Base-by-base conservation (phyloP, 192 early-diverging fungal species). In the Glomus cerebriforme region DNA sequence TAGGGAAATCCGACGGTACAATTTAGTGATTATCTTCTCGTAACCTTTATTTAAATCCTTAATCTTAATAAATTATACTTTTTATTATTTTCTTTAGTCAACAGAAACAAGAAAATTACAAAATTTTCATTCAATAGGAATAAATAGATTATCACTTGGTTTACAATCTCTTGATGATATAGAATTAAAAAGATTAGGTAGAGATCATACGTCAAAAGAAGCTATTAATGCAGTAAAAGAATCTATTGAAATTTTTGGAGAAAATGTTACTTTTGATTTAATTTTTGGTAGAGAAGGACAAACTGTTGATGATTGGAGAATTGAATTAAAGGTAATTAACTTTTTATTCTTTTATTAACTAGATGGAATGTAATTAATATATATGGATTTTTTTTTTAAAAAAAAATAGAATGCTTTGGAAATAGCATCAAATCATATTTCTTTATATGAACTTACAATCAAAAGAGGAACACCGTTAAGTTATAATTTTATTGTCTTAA, bases 1-100 rank as follows among this genome's bases (percentile, higher is more conserved):
- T 10, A 89, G 88, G 88, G 82, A 3, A 89, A 89, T 70, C 86
- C 88, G 31, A 87, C 88, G 22, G 88, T 87, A 85, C 79, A 79
- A 76, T 19, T 7, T 3, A 24, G 45, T 2, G 7, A 19, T 24
- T n/a, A n/a, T 35, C 24, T 34, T 24, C 58, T 26, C 5, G 19
- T 6, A 31, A 32, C 37, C 9, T 63, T 29, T 22, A 19, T 19
- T 79, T 59, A n/a, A n/a, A n/a, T n/a, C n/a, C n/a, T n/a, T n/a
- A n/a, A 17, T 10, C 58, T n/a, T 62, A 19, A 12, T 49, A 2
- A 19, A 22, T 27, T 22, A 27, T 22, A 22, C 37, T 13, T 22
- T 59, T 24, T 7, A 32, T 26, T 72, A 9, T 45, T 43, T 17
- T 43, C 22, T 70, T 1, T 63, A 85, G 84, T 83, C 82, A 2